Base-by-base conservation (phyloP, 306 rosid genomes). In the Carpinus viminea region DNA sequence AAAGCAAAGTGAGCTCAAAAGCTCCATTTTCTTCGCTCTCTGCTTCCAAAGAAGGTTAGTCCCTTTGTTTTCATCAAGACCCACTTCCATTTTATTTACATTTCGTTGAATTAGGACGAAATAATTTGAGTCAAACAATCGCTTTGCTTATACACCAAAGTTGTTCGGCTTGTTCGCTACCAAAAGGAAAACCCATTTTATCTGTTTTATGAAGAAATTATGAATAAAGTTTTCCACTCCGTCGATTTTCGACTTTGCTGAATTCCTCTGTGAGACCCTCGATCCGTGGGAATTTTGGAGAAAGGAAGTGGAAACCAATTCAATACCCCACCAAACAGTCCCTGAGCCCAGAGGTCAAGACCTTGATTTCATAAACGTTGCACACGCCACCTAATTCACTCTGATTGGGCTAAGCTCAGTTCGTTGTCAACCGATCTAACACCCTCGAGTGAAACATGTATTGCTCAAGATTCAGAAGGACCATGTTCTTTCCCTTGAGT, bases 341-440 rank as follows among this genome's bases (percentile, higher is more conserved):
- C 34, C 34, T 31, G 34, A 31, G 34, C 34, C 34, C 34, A 31
- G 34, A 31, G 34, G 3, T 31, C 34, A 31, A 31, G 34, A 31
- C 34, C 34, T 31, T 31, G 34, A 31, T 31, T 31, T 31, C 74
- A 85, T 94, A 7, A 91, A 87, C 46, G 88, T 92, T 18, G 86
- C 84, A 4, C 93, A 83, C 69, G 43, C 43, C 43, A 38, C 43
- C 61, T 94, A 5, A 90, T 91, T 73, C 91, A 94, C 77, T 89
- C 93, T 1, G 91, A 92, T 20, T 94, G 98, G 97, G 70, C 80
- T 12, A 87, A 90, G 64, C 92, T 94, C 43, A 73, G 80, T 9
- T 83, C 85, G 7, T 55, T 94, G 12, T 81, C 90, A 18, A 28
- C 31, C 31, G 31, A 28, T 28, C 31, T 28, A 28, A 28, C 31